Evolutionary conservation across 306 rosid species (phyloP).

Genomic region (Quercus alba): DNA sequence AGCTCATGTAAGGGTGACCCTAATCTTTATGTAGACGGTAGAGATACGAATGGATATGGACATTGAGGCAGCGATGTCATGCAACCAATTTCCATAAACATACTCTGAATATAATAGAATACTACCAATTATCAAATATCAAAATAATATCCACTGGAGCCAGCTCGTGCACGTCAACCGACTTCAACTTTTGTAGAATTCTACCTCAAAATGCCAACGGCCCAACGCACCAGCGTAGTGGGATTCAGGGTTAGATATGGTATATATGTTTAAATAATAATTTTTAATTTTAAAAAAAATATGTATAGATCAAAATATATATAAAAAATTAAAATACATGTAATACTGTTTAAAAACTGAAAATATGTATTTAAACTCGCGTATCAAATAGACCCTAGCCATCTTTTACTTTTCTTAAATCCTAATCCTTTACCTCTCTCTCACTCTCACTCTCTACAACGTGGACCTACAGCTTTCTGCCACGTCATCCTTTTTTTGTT

Average conservation of each 20-base stretch:
- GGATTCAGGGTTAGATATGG: background rate
- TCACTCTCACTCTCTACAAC: conserved; percentile 4
- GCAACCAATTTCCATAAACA: conserved; percentile 12
- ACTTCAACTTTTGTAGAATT: conserved; percentile 14
- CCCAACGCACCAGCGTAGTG: conserved; percentile 27
- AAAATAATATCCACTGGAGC: conserved; percentile 21
- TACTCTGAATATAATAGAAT: no score
- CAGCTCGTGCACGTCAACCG: conserved; percentile 34
- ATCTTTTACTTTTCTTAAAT: background rate
- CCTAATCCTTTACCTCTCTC: background rate
- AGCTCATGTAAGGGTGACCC: background rate
- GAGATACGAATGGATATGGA: conserved; percentile 24
- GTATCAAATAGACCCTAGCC: rapidly evolving
- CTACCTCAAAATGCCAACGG: conserved; percentile 12
- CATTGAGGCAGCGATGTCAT: conserved; percentile 18
- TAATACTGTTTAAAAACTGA: no score
- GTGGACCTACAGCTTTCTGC: conserved; percentile 35
- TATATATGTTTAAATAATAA: no score
- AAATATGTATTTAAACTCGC: rapidly evolving
- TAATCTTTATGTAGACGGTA: conserved; percentile 18
- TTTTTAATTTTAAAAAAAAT: no score
- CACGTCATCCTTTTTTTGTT: conserved; percentile 16
- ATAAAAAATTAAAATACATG: no score
- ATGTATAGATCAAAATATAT: rapidly evolving
- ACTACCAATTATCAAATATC: background rate